Evolutionary conservation across 768 basidiomycete genomes (phyloP).

Genomic region (Phaeolepiota aurea): DNA sequence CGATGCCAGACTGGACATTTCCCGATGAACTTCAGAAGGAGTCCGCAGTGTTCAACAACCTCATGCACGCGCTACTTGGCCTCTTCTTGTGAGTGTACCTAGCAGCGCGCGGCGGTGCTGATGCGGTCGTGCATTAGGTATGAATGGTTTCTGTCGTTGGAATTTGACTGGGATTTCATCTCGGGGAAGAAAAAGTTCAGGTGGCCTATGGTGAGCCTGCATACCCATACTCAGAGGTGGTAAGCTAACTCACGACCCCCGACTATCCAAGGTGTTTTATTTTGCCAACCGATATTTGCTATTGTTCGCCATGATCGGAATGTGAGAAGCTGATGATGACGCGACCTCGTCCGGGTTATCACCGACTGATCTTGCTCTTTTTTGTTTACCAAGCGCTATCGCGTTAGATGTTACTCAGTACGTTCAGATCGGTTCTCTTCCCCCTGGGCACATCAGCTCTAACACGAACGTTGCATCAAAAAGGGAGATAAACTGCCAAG

Average conservation of each 20-base stretch:
- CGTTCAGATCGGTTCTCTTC: not conserved
- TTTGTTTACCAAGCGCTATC: not conserved
- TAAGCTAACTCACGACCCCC: not conserved
- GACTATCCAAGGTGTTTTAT: constrained; percentile 35
- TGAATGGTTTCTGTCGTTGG: constrained; percentile 43
- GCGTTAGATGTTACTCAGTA: not conserved
- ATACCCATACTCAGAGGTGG: not conserved
- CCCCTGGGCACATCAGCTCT: not conserved
- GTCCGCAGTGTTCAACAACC: constrained; percentile 34
- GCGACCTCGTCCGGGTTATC: not conserved
- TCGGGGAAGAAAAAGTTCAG: constrained; percentile 38
- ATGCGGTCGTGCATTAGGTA: too few relatives aligned
- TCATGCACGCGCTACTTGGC: constrained; percentile 51
- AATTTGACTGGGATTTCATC: constrained; percentile 47
- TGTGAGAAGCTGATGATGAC: constrained; percentile 28
- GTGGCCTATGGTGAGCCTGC: constrained; percentile 44
- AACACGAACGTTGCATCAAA: not conserved
- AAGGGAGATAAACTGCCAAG: constrained; percentile 41
- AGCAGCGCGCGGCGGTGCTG: too few relatives aligned
- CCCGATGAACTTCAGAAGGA: constrained; percentile 37
- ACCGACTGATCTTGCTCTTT: not conserved
- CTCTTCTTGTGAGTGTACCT: constrained; percentile 38
- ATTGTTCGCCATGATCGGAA: constrained; percentile 45
- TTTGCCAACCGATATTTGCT: constrained; percentile 47
- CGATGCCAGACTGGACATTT: constrained; percentile 51